Base-by-base conservation (phyloP, 140 eudicot genomes). In the Flaveria floridana region DNA sequence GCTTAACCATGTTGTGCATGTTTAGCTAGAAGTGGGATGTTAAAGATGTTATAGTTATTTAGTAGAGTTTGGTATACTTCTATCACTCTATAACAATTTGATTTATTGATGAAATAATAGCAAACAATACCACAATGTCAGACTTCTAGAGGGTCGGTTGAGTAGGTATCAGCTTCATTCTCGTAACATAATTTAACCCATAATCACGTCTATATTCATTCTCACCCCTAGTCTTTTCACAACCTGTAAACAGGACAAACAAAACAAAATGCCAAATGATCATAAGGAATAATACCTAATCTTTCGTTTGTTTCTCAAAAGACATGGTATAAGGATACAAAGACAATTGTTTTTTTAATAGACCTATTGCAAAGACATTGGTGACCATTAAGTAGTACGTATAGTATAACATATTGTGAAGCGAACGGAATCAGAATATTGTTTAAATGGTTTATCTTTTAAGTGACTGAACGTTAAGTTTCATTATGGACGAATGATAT, bases 281-380 rank as follows among this genome's bases (percentile, higher is more conserved):
- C 13, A 59, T 12, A 59, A 59, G 41, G 66, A 59, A 23, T 12
- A 25, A 59, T 16, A 59, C 66, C 11, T 18, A 18, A 59, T 23
- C 19, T 18, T 59, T 59, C 25, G 39, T 23, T 59, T 59, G 66
- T 21, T 59, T 59, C 66, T 59, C 18, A 59, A 59, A 23, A 59
- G 18, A 59, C 18, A 18, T 18, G 9, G 42, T 39, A 59, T 13
- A 23, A 23, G 18, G 25, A 59, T 59, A 59, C 41, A 59, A 59
- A 4, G 7, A 25, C 19, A 8, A 57, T 59, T 59, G 12, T 7
- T 59, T 23, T 59, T 59, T 12, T 19, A 23, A 20, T 18, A 55
- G 62, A 16, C 62, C 62, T 18, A 55, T 7, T 55, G 13, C 25
- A 14, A 18, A 55, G 13, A 55, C 62, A 48, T 13, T 48, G 55